phyloP scores from a whole-genome alignment of 768 basidiomycete genomes.

The Punctularia strigosozonata region DNA sequence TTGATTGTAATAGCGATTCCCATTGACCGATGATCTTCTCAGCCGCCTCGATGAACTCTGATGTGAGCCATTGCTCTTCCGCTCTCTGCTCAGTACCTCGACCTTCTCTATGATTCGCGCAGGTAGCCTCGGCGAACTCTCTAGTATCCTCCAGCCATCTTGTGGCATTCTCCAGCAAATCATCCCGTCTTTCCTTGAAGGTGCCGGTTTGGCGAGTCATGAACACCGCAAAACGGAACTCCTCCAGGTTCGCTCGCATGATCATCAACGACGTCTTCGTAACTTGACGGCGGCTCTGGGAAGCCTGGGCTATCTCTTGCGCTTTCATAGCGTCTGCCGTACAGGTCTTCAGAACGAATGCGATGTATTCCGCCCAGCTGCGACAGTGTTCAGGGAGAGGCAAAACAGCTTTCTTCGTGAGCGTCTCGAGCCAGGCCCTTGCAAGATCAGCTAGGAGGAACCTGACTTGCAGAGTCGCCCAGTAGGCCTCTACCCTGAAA shows the following conservation, averaged over 20 bases:
- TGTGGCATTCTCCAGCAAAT: constrained; percentile 13
- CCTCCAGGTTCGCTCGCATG: constrained; percentile 36
- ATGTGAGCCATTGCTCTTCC: constrained; percentile 27
- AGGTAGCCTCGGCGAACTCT: constrained; percentile 1
- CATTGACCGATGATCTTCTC: constrained; percentile 33
- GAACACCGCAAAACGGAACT: constrained; percentile 35
- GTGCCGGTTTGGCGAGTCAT: constrained; percentile 16
- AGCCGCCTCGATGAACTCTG: constrained; percentile 28
- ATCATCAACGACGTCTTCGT: constrained; percentile 29
- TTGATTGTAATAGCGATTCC: constrained; percentile 24
- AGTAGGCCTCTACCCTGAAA: constrained; percentile 50
- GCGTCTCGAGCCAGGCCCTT: constrained; percentile 24
- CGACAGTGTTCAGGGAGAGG: constrained; percentile 20
- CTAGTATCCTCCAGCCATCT: constrained; percentile 7
- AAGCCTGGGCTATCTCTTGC: constrained; percentile 30
- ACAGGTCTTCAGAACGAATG: constrained; percentile 37
- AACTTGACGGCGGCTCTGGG: constrained; percentile 41
- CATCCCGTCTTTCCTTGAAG: constrained; percentile 11
- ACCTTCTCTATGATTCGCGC: constrained; percentile 2
- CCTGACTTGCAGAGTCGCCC: constrained; percentile 40
- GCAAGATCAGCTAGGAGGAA: constrained; percentile 37
- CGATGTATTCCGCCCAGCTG: constrained; percentile 34
- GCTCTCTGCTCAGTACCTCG: constrained; percentile 14
- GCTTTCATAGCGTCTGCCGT: constrained; percentile 34
- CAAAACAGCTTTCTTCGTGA: constrained; percentile 12